phyloP scores from a whole-genome alignment of 139 green algal species.

The Ettlia oleoabundans region DNA sequence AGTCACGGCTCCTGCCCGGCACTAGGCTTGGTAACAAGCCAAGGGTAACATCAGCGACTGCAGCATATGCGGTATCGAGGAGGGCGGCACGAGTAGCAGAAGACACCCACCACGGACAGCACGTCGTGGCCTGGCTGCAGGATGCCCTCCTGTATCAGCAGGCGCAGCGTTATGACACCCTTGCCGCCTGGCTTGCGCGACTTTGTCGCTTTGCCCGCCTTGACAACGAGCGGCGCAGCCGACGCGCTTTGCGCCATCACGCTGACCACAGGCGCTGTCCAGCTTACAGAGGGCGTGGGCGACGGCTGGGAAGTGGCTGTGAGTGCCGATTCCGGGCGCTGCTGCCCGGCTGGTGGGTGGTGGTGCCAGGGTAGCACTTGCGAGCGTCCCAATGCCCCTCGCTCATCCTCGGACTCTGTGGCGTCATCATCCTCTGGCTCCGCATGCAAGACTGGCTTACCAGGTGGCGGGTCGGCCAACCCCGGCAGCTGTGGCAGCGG shows the following conservation, averaged over 20 bases:
- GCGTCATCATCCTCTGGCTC: conserved; percentile 10
- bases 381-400: neutral
- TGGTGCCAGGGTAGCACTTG: neutral
- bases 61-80: no score
- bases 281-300: conserved; percentile 1
- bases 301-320: no score
- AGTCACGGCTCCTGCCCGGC: no score
- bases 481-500: no score
- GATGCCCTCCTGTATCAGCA: conserved; percentile 77
- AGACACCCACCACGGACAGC: conserved; percentile 50
- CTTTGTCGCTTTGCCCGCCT: neutral
- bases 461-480: no score
- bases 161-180: conserved; percentile 65
- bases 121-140: conserved; percentile 71
- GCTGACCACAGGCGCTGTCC: neutral
- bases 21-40: no score
- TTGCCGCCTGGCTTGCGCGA: conserved; percentile 16
- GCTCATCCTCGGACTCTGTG: conserved; percentile 20
- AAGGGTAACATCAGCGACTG: no score
- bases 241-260: no score
- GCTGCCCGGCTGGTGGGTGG: no score
- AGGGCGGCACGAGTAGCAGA: neutral
- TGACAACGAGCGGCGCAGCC: neutral
- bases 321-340: no score
- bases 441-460: neutral